Base-by-base conservation (phyloP, 192 early-diverging fungal genomes). In the Pilaira anomala region DNA sequence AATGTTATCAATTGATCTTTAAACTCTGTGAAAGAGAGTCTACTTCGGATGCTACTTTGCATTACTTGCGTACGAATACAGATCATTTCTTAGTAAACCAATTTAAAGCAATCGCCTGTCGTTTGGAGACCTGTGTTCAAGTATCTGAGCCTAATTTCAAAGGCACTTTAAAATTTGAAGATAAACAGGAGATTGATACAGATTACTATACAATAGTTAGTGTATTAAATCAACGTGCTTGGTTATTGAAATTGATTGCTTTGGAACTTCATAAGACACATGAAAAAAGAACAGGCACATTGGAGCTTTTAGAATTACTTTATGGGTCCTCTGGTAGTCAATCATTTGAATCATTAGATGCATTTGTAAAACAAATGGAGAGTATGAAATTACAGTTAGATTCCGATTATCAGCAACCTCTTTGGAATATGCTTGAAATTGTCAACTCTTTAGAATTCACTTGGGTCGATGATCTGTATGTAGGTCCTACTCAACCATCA, bases 1-100 rank as follows among this genome's bases (percentile, higher is more conserved):
- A 88, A 59, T 98, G 96, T 71, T 93, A 90, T 70, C 86, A 91
- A 49, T 78, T 99, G 42, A 67, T 99, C 7, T 92, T 92, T 68
- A 77, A 77, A 25, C 85, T 99, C 24, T 95, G 92, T 72, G 69
- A 83, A 0, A 85, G 90, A 62, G 63, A 81, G 0, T 68, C 78
- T 16, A 95, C 92, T 0, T 83, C 89, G 14, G 71, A 79, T 21
- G 68, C 83, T 3, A 92, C 88, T 0, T 81, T 91, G 78, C 80
- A 88, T 19, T 93, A 87, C 70, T 82, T 98, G 40, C 86, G 97
- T 13, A 87, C 81, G 8, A 75, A 75, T 18, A 33, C 30, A 33
- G 87, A 93, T 56, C 80, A 90, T 65, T 94, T 93, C 69, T 85
- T 93, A 62, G 85, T 78, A 58, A 78, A 69, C 28, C 89, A 89